phyloP scores from a whole-genome alignment of 257 asterid species.

The Solanum clarkiae region DNA sequence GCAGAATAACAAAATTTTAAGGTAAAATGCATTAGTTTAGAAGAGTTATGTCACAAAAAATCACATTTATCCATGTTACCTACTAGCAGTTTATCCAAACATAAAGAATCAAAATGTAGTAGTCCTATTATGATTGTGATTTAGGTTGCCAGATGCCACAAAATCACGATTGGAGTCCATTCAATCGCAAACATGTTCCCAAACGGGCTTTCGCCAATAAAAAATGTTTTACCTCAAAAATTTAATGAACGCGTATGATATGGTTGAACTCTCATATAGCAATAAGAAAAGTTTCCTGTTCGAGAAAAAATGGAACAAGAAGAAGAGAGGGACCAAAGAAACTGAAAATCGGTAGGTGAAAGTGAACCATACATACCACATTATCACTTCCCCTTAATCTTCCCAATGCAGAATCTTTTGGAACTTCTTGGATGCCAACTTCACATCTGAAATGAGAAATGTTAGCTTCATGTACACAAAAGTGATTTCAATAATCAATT shows the following conservation, averaged over 20 bases:
- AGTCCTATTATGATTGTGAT: too few relatives aligned
- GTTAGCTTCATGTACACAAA: neutral
- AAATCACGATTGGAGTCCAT: too few relatives aligned
- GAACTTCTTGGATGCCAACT: slow-evolving; percentile 86
- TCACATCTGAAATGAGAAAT: slow-evolving; percentile 43
- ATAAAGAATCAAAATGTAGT: too few relatives aligned
- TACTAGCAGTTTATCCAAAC: too few relatives aligned
- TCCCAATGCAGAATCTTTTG: slow-evolving; percentile 78
- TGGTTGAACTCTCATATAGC: neutral
- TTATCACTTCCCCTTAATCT: slow-evolving; percentile 88
- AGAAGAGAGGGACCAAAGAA: neutral
- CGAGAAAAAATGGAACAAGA: neutral
- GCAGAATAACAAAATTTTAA: too few relatives aligned
- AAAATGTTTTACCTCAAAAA: neutral
- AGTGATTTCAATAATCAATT: neutral
- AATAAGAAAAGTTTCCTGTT: too few relatives aligned
- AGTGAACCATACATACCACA: slow-evolving; percentile 38
- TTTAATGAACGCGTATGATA: neutral
- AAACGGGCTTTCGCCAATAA: neutral
- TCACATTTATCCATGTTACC: too few relatives aligned
- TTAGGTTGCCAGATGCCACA: too few relatives aligned
- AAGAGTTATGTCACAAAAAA: too few relatives aligned
- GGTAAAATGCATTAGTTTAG: too few relatives aligned
- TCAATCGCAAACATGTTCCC: too few relatives aligned
- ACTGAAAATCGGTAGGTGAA: neutral